Evolutionary conservation across 1,139 yeast species (phyloP).

Genomic region (Geotrichum macrosporum): DNA sequence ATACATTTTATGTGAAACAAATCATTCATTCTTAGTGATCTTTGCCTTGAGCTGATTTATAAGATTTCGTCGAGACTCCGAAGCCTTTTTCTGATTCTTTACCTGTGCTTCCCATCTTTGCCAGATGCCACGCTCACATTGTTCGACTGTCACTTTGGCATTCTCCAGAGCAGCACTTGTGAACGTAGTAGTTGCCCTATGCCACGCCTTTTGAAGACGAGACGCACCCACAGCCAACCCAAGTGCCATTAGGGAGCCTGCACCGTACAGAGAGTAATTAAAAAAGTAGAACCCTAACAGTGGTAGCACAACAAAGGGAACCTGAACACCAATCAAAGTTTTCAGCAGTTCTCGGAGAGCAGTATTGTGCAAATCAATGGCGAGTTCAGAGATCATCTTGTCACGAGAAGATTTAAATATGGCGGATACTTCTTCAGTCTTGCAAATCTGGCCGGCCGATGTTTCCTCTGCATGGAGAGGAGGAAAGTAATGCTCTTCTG

Average conservation of each 20-base stretch:
- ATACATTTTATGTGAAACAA: conserved; percentile 2
- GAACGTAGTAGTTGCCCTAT: conserved; percentile 30
- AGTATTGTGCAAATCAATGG: conserved; percentile 22
- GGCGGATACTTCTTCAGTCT: conserved; percentile 1
- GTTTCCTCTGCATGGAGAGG: conserved; percentile 7
- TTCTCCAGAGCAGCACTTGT: conserved; percentile 29
- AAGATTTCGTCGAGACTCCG: conserved; percentile 24
- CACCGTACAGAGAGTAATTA: conserved; percentile 36
- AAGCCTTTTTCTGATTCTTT: conserved; percentile 27
- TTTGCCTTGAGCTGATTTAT: conserved; percentile 23
- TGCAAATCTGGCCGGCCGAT: not conserved
- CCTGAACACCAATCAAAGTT: conserved; percentile 34
- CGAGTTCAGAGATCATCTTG: conserved; percentile 17
- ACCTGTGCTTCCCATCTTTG: conserved; percentile 37
- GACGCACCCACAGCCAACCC: conserved; percentile 40
- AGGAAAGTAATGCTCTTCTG: conserved; percentile 27
- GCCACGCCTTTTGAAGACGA: conserved; percentile 38
- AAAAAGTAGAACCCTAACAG: conserved; percentile 35
- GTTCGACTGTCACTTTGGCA: conserved; percentile 30
- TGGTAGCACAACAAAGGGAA: conserved; percentile 37
- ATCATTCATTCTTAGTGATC: conserved; percentile 5
- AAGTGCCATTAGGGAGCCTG: conserved; percentile 39
- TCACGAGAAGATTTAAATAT: conserved; percentile 18
- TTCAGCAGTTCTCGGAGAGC: conserved; percentile 18
- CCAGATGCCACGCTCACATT: conserved; percentile 32